Base-by-base conservation (phyloP, 2,329 filamentous ascomycete genomes). In the Calycina herbarum region DNA sequence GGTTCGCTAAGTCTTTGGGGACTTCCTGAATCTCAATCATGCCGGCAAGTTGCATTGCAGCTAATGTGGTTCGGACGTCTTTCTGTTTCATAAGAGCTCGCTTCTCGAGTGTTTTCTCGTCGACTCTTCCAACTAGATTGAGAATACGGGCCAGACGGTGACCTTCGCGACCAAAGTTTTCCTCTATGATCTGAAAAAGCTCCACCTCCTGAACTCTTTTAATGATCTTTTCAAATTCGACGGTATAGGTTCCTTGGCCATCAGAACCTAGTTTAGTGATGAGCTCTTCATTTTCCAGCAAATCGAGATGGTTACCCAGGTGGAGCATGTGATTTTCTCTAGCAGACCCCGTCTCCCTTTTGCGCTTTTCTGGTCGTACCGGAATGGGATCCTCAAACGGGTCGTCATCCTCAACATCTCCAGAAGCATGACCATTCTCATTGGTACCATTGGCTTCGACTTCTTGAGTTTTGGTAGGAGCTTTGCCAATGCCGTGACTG, bases 11-110 rank as follows among this genome's bases (percentile, higher is more conserved):
- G 73, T 98, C 94, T 70, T 92, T 91, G 0, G 95, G 95, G 0
- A 99, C 90, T 79, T 99, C 95, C 77, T 99, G 95, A 5, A 96
- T 87, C 71, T 98, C 93, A 13, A 97, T 87, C 67, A 95, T 89
- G 1, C 95, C 94, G 20, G 88, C 88, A 76, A 93, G 89, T 71
- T 96, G 92, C 84, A 99, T 91, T 68, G 89, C 87, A 15, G 92
- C 89, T 78, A 98, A 89, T 68, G 93, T 90, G 65, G 89, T 88
- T 58, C 95, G 92, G 29, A 98, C 87, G 62, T 97, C 92, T 65
- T 90, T 88, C 73, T 94, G 92, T 65, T 90, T 90, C 82, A 97
- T 89, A 67, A 99, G 85, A 62, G 91, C 91, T 64, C 93, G 84
- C 60, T 89, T 88, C 45, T 91, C 90, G 13, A 97, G 83, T 67